Conservation (phyloP, 306 rosid species). For the Vigna angularis region DNA sequence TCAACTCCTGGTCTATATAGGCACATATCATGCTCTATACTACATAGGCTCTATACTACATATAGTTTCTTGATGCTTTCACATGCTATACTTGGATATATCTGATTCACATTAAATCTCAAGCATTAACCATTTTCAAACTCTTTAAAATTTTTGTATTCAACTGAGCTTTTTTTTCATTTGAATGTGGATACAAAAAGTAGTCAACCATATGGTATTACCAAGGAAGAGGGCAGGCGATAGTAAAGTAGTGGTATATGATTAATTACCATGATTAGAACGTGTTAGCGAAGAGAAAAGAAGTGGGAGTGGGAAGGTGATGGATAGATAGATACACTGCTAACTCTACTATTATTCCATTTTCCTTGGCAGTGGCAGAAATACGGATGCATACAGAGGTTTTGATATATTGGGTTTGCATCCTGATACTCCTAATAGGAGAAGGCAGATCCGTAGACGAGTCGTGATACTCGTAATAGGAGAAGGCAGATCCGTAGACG, state of each 20-base stretch:
- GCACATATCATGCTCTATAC: no score
- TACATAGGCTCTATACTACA: no score
- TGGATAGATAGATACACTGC: background rate
- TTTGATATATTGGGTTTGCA: constrained; percentile 66
- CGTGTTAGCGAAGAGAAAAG: constrained; percentile 36
- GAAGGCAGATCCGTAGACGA: constrained; percentile 90
- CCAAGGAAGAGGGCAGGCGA: background rate
- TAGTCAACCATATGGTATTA: background rate
- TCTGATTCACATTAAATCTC: no score
- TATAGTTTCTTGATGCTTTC: no score
- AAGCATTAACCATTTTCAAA: no score
- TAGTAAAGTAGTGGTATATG: background rate
- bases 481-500: constrained; percentile 90
- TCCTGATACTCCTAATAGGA: constrained; percentile 88
- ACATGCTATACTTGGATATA: no score
- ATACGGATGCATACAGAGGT: constrained; percentile 72
- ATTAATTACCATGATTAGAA: constrained; percentile 43
- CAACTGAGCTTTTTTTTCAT: no score
- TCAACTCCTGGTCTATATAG: no score
- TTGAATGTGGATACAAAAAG: no score
- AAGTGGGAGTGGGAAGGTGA: background rate
- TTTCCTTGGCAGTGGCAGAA: constrained; percentile 76
- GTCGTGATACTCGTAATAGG: constrained; percentile 95
- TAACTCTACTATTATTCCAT: constrained; percentile 50
- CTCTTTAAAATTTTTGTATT: no score